Percentiles rank a stretch among this genome's conserved stretches.
Evolutionary conservation across 225 moss, liverwort and hornwort genomes (phyloP).

Genomic region (Takakia lepidozioides): DNA sequence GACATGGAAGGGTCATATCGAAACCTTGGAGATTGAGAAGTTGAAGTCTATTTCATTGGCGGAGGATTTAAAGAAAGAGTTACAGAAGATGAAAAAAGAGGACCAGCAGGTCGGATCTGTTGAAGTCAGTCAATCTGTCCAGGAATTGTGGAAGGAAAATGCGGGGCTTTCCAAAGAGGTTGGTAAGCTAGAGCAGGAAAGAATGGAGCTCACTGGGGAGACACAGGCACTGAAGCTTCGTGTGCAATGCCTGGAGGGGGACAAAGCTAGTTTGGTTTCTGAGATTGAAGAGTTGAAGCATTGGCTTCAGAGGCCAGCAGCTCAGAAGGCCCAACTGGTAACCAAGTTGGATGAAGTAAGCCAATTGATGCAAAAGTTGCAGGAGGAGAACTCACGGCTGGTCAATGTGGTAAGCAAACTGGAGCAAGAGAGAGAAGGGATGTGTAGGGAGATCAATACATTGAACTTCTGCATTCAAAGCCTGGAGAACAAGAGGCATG

Average conservation of each 20-base stretch:
- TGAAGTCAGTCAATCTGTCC: conserved; percentile 27
- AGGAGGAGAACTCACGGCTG: conserved; percentile 20
- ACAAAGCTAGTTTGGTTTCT: conserved; percentile 23
- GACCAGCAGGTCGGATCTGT: conserved; percentile 19
- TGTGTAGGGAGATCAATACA: conserved; percentile 3
- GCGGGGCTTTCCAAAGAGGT: conserved; percentile 24
- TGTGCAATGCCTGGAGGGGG: conserved; percentile 22
- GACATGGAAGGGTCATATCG: conserved; percentile 27
- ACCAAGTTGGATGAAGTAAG: conserved; percentile 31
- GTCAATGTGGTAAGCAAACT: conserved; percentile 14
- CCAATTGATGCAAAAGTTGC: conserved; percentile 16
- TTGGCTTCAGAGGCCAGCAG: conserved; percentile 38
- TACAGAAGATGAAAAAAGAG: conserved; percentile 34
- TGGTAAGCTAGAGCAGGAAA: conserved; percentile 30
- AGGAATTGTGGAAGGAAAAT: conserved; percentile 33
- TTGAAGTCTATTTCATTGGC: conserved; percentile 7
- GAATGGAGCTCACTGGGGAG: conserved; percentile 11
- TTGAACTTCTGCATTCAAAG: conserved; percentile 8
- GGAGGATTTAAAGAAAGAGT: conserved; percentile 16
- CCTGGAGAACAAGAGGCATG: conserved; percentile 18
- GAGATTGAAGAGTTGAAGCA: conserved; percentile 43
- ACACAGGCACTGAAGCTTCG: conserved; percentile 13
- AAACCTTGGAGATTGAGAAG: conserved; percentile 35
- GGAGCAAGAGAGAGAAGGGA: conserved; percentile 19
- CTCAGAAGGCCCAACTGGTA: conserved; percentile 35